A percentile compares a stretch with the other conserved stretches of the same genome.
phyloP scores from a whole-genome alignment of 1,139 yeast genomes.

The Kodamaea ohmeri region DNA sequence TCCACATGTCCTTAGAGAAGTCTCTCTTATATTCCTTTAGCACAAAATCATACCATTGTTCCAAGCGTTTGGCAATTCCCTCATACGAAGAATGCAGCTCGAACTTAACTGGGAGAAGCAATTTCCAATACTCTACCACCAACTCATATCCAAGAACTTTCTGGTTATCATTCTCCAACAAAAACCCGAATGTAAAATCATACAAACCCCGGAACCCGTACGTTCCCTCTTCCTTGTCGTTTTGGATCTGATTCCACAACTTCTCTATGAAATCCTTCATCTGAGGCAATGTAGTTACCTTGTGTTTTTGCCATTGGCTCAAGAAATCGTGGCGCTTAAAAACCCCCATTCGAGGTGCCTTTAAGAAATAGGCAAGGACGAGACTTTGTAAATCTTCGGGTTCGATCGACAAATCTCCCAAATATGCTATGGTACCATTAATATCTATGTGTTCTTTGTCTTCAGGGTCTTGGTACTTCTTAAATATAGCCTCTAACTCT shows the following conservation, averaged over 20 bases:
- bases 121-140: conserved; percentile 76
- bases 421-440: conserved; percentile 71
- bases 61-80: conserved; percentile 25
- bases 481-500: conserved; percentile 23
- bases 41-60: conserved; percentile 54
- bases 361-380: conserved; percentile 65
- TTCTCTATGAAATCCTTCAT: conserved; percentile 49
- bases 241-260: conserved; percentile 36
- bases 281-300: conserved; percentile 35
- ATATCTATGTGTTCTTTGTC: conserved; percentile 46
- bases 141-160: conserved; percentile 59
- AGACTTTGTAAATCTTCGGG: conserved; percentile 74
- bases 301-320: conserved; percentile 50
- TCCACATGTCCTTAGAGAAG: conserved; percentile 77
- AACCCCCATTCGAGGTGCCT: conserved; percentile 64
- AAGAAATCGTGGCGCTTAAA: conserved; percentile 52
- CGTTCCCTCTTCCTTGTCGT: conserved; percentile 16
- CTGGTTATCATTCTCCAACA: conserved; percentile 56
- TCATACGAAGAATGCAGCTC: conserved; percentile 3
- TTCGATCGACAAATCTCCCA: conserved; percentile 63
- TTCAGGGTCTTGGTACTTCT: conserved; percentile 30
- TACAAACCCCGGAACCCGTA: conserved; percentile 52
- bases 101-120: conserved; percentile 46
- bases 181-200: conserved; percentile 66
- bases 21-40: conserved; percentile 36